Conservation (phyloP, 768 basidiomycete genomes). For the Clathrus columnatus region DNA sequence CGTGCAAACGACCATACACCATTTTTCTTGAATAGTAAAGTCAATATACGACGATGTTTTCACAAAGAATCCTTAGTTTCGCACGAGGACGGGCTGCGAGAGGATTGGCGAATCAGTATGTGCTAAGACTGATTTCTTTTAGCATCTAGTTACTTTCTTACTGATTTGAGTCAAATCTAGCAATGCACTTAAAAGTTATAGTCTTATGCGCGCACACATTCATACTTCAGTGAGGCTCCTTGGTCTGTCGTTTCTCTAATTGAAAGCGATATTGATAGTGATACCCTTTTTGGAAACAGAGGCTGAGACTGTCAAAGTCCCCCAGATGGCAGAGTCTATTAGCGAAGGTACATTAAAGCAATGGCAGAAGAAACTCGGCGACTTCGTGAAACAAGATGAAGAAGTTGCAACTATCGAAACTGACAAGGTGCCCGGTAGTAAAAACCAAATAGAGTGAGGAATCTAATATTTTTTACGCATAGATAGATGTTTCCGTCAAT, state of each 20-base stretch:
- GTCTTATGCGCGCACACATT: background rate
- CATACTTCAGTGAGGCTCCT: constrained; percentile 3
- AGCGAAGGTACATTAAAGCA: constrained; percentile 94
- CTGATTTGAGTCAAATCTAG: background rate
- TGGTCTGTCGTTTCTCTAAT: background rate
- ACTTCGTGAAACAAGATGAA: constrained; percentile 84
- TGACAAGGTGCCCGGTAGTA: constrained; percentile 66
- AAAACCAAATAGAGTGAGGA: background rate
- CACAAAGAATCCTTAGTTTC: constrained; percentile 57
- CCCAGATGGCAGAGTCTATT: constrained; percentile 97
- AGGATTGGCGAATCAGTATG: background rate
- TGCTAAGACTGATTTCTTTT: background rate
- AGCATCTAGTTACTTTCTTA: too few relatives aligned
- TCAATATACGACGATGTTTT: constrained; percentile 40
- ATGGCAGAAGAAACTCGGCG: constrained; percentile 91
- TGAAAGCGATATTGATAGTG: background rate
- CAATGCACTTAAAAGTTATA: background rate
- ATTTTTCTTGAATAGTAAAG: background rate
- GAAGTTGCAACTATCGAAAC: constrained; percentile 98
- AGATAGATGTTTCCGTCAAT: constrained; percentile 98
- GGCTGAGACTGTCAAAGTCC: constrained; percentile 90
- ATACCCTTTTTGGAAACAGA: background rate
- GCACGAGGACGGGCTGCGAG: constrained; percentile 47
- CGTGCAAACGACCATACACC: background rate
- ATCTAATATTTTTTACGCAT: constrained; percentile 5